phyloP scores from a whole-genome alignment of 1,139 yeast species.

The Suhomyces guaymorum region DNA sequence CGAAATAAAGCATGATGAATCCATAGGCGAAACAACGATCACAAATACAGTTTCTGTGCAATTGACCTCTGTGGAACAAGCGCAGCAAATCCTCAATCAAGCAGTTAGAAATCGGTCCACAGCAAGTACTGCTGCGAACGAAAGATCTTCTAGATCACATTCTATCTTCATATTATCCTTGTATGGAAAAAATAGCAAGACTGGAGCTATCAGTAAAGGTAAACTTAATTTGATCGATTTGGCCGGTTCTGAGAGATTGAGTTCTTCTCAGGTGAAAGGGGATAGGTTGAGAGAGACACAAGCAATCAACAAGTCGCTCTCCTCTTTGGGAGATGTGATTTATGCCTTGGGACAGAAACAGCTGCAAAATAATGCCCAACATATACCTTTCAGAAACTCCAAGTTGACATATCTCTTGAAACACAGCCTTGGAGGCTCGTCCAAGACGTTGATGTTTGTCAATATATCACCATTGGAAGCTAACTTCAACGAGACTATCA shows the following conservation, averaged over 20 bases:
- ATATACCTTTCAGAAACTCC: conserved; percentile 57
- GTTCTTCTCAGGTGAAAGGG: conserved; percentile 75
- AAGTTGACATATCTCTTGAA: conserved; percentile 80
- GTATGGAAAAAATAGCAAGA: conserved; percentile 51
- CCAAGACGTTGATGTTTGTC: conserved; percentile 93
- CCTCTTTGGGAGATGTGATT: conserved; percentile 90
- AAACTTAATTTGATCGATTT: conserved; percentile 74
- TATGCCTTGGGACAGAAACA: conserved; percentile 57
- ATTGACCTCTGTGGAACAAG: conserved; percentile 52
- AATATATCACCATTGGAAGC: conserved; percentile 70
- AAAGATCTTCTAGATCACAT: conserved; percentile 68
- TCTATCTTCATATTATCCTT: conserved; percentile 72
- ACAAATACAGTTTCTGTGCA: conserved; percentile 57
- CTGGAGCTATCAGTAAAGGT: conserved; percentile 58
- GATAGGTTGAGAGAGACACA: conserved; percentile 85
- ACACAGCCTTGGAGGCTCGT: conserved; percentile 79
- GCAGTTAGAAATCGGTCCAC: conserved; percentile 71
- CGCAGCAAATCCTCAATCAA: conserved; percentile 48
- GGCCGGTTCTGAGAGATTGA: conserved; percentile 88
- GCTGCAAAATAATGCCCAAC: conserved; percentile 49
- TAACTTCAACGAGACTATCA: conserved; percentile 75
- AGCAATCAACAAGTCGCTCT: conserved; percentile 83
- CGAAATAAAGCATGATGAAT: conserved; percentile 75
- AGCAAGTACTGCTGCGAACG: conserved; percentile 81
- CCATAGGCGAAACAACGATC: conserved; percentile 52